Base-by-base conservation (phyloP, 768 basidiomycete genomes). In the Serpula lacrymans region DNA sequence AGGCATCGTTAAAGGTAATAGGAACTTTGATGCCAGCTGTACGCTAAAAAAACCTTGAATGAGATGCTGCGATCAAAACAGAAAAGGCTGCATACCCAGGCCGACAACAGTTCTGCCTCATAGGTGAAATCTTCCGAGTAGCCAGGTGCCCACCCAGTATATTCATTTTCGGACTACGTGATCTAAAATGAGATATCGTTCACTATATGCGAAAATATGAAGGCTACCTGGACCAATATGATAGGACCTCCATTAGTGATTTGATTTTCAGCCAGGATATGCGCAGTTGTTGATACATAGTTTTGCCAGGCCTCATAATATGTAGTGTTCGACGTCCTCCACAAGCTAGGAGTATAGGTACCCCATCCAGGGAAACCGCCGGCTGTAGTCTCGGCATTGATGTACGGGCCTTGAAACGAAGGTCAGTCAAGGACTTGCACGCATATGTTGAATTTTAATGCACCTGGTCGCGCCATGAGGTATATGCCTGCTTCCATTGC, bases 231-330 rank as follows among this genome's bases (percentile, higher is more conserved):
- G 26, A 54, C 48, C 6, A 70, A 27, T 66, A 64, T 64, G 66
- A 79, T 72, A 16, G 80, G 78, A 5, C 80, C 80, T 8, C 77
- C 80, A 16, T 75, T 71, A 10, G 74, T 71, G 45, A 82, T 72
- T 53, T 82, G 77, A 48, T 80, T 75, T 41, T 55, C 61, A 2
- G 75, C 70, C 23, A 79, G 67, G 24, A 79, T 62, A 37, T 68
- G 64, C 4, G 72, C 64, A 8, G 82, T 63, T 1, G 64, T 57
- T 4, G 70, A 74, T 60, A 80, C 63, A 45, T 82, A 82, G 10
- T 71, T 72, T 14, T 60, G 61, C 80, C 80, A 82, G 2, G 78
- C 78, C 62, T 44, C 43, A 23, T 38, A 45, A 51, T 75, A 80
- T 37, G 63, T 66, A 5, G 69, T 46, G 52, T 77, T 72, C 36